Percentiles rank a stretch among this genome's conserved stretches.
phyloP scores from a whole-genome alignment of 805 yeast species.

The Zygoascus flipseniorum region DNA sequence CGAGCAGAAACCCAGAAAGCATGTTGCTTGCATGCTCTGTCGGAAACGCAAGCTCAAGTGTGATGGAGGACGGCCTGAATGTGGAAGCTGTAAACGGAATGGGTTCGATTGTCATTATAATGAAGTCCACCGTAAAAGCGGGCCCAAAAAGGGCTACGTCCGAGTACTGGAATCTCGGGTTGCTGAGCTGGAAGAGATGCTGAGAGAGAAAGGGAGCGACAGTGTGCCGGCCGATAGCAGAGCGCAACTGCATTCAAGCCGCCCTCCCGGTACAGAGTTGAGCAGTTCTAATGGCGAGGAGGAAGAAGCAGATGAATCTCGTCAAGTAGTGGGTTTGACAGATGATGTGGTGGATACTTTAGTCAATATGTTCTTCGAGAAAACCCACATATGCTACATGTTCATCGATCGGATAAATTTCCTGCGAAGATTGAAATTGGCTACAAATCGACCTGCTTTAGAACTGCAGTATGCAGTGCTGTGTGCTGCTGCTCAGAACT shows the following conservation, averaged over 20 bases:
- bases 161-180: conserved; percentile 25
- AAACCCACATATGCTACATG: background rate
- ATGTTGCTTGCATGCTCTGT: conserved; percentile 27
- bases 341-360: background rate
- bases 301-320: background rate
- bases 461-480: conserved; percentile 22
- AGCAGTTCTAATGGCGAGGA: background rate
- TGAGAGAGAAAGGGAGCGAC: background rate
- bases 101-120: conserved; percentile 26
- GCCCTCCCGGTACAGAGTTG: background rate
- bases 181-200: conserved; percentile 18
- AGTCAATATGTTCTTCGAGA: background rate
- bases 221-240: background rate
- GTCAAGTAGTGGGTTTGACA: background rate
- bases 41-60: conserved; percentile 28
- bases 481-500: conserved; percentile 20
- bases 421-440: background rate
- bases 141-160: conserved; percentile 29
- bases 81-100: conserved; percentile 24
- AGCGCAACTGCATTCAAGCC: background rate
- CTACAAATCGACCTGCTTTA: background rate
- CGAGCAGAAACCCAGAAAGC: conserved; percentile 2
- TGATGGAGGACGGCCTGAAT: conserved; percentile 27
- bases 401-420: background rate
- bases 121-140: conserved; percentile 23